phyloP scores from a whole-genome alignment of 2,329 filamentous ascomycete genomes.

The Elsinoe australis region DNA sequence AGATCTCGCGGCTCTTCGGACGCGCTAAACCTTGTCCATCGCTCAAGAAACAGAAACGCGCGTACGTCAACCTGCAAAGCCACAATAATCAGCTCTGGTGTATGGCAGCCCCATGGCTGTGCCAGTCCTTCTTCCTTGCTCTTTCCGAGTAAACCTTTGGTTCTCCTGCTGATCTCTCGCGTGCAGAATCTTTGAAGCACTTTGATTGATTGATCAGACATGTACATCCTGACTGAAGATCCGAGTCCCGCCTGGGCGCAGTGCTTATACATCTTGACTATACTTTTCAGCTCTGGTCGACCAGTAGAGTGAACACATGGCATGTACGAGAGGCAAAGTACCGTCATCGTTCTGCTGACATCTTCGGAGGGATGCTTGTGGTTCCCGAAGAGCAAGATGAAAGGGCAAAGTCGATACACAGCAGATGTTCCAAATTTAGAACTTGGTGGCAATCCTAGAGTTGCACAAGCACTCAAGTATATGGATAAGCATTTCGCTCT shows the following conservation, averaged over 20 bases:
- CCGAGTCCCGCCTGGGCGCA: neutral
- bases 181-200: neutral
- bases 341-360: too few species aligned
- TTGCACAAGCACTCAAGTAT: too few species aligned
- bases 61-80: conserved; percentile 15
- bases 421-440: conserved; percentile 10
- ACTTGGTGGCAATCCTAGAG: conserved; percentile 10
- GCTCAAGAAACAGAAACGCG: conserved; percentile 8
- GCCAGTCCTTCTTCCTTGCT: neutral
- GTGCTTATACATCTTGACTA: conserved; percentile 10
- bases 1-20: neutral
- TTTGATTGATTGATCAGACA: neutral
- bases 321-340: too few species aligned
- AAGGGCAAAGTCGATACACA: too few species aligned
- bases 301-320: too few species aligned
- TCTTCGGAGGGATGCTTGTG: too few species aligned
- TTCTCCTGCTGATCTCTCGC: conserved; percentile 11
- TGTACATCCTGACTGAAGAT: neutral
- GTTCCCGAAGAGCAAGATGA: too few species aligned
- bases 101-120: conserved; percentile 1
- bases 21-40: conserved; percentile 4
- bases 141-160: neutral
- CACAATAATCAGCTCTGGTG: neutral
- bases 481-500: too few species aligned
- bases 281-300: conserved; percentile 3